A percentile compares a stretch with the other conserved stretches of the same genome.
Evolutionary conservation across 2,329 filamentous ascomycete species (phyloP).

Genomic region (Sordariomycetes sp.): DNA sequence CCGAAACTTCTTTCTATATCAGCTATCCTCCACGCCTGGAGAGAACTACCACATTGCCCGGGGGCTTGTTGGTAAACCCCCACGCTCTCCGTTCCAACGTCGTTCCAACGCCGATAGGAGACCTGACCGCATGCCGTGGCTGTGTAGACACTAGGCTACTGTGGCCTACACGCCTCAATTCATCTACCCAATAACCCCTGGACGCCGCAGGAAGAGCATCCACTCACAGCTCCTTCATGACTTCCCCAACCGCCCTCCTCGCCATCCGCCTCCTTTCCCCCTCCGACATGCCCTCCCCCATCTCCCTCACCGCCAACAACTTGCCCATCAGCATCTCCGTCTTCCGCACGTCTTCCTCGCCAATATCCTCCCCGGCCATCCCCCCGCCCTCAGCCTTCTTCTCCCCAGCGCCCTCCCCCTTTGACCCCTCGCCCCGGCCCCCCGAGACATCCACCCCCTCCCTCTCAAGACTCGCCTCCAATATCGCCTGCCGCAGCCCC

Average conservation of each 20-base stretch:
- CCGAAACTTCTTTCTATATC: no score
- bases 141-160: background rate
- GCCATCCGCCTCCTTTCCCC: conserved; percentile 48
- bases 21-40: no score
- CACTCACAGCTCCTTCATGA: conserved; percentile 44
- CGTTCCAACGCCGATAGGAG: no score
- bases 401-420: background rate
- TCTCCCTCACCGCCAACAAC: conserved; percentile 46
- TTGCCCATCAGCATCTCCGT: conserved; percentile 52
- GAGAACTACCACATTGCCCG: no score
- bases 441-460: conserved; percentile 11
- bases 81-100: no score
- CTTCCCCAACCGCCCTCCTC: conserved; percentile 46
- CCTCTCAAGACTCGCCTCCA: conserved; percentile 20
- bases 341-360: conserved; percentile 40
- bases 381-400: conserved; percentile 1
- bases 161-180: background rate
- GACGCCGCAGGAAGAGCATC: background rate
- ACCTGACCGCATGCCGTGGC: no score
- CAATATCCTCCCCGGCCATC: conserved; percentile 20
- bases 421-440: background rate
- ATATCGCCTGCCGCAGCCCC: conserved; percentile 37
- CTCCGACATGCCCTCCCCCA: conserved; percentile 44
- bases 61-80: no score
- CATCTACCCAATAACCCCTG: background rate